Base-by-base conservation (phyloP, 352 stramenopile genomes). In the Globisporangium iwayamae region DNA sequence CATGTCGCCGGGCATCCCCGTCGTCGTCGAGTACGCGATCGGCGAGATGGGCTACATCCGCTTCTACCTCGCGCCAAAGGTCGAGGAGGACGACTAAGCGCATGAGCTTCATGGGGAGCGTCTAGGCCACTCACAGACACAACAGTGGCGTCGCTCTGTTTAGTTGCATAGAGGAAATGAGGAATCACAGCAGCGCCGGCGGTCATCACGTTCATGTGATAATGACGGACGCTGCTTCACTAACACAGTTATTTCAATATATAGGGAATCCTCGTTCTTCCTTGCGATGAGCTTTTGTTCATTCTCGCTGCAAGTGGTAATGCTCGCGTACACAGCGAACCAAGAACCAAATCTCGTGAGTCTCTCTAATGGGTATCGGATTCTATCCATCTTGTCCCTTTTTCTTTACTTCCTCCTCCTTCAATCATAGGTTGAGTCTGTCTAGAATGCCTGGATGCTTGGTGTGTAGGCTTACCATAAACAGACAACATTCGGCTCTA, bases 61-160 rank as follows among this genome's bases (percentile, higher is more conserved):
- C 68, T 99, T 98, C 87, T 99, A 99, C 85, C 87, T 99, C 50
- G 98, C 98, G 60, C 98, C 98, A 34, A 99, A 99, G 91, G 98
- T 99, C 76, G 97, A 99, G 74, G 97, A 99, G 67, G 96, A 99
- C 54, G 85, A 94, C 64, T 94, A 91, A 87, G 62, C 61, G 38
- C 9, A 22, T 28, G 4, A 7, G 28, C 16, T 10, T 28, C n/a
- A n/a, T 63, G 54, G 20, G 48, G 32, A 63, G 54, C 32, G 28
- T 36, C 32, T 30, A 14, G 34, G 14, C 28, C 16, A 43, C 9
- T 8, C 51, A 56, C 16, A 18, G 28, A 56, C 51, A 56, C 4
- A 28, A 28, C 16, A 25, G 11, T 10, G 51, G 14, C 1, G 51
- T 30, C 51, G 30, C 11, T 56, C 51, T 30, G 28, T 38, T 28